Base-by-base conservation (phyloP, 192 early-diverging fungal species). In the Coemansia asiatica region DNA sequence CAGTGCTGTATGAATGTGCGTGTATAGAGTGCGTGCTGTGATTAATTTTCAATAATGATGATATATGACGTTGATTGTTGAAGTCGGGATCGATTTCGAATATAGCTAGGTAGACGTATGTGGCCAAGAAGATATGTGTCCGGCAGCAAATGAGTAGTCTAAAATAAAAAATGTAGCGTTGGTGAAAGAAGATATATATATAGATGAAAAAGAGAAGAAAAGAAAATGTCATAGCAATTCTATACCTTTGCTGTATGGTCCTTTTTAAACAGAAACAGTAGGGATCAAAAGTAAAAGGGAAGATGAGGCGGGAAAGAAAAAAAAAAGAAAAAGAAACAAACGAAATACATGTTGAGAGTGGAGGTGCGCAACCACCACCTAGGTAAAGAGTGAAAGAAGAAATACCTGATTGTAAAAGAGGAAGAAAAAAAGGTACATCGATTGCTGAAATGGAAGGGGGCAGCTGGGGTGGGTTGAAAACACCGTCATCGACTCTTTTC, bases 401-500 rank as follows among this genome's bases (percentile, higher is more conserved):
- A 29, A 12, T 56, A 56, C 28, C 23, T 56, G 54, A 29, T 29
- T 31, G 27, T 18, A 56, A 56, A 56, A 56, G 54, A 56, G 28
- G 16, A 13, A n/a, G 27, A 28, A 56, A 56, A 44, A 44, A 44
- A 15, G 19, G 18, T 29, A 29, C 54, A 56, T 56, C 28, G 54
- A 56, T 56, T 26, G 27, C 26, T 26, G 54, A 29, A 29, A 29
- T 26, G 54, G 54, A 29, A 18, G 54, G 54, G 54, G 27, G 28
- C 15, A 29, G 54, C 54, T 8, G 27, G 54, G 54, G 27, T 56
- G 54, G 54, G 54, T 31, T 29, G 16, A 29, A 56, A 26, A 16
- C 54, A 56, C 54, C 54, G 18, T 15, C 54, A 29, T 15, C 54
- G 26, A 53, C 28, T 56, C 18, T 56, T 56, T 56, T 56, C 54